These are phyloP conservation scores for Symmetrospora coprosmae DNA, from an alignment of 768 basidiomycete genomes.

Conservation along the genomic window DNA sequence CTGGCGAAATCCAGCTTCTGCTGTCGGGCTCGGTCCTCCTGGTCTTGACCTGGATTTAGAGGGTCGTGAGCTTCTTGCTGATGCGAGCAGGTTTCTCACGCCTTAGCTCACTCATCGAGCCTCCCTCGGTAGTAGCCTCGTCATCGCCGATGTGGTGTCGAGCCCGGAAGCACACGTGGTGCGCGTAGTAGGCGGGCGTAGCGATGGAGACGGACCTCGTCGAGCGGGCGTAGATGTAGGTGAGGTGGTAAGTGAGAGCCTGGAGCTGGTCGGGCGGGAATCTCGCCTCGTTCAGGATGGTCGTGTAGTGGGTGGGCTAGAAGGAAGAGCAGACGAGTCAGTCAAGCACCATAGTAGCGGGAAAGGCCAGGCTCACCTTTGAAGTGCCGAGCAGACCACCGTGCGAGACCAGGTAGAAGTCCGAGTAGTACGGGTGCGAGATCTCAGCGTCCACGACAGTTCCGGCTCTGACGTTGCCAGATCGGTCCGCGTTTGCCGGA, in stretches of 20 bases:
- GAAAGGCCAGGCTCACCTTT: no score
- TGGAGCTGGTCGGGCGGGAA: conserved; percentile 61
- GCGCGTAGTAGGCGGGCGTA: conserved; percentile 13
- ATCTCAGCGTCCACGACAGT: conserved; percentile 16
- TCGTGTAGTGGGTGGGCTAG: conserved; percentile 24
- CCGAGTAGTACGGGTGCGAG: conserved; percentile 4
- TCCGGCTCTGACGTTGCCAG: neutral
- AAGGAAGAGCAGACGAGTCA: no score
- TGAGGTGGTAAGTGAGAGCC: conserved; percentile 52
- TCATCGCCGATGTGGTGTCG: neutral
- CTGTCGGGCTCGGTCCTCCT: no score
- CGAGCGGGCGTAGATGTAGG: conserved; percentile 65
- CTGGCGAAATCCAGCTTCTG: neutral
- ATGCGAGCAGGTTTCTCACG: no score
- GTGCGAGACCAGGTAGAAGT: conserved; percentile 23
- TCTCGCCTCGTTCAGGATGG: conserved; percentile 47
- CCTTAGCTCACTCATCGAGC: neutral
- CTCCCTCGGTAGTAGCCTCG: neutral
- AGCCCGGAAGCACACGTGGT: conserved; percentile 1
- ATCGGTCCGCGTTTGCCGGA: neutral
- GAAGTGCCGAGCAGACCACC: conserved; percentile 20
- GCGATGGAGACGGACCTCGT: conserved; percentile 53
- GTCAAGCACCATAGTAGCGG: no score
- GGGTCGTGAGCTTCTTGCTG: no score
- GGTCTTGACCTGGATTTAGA: no score